Evolutionary conservation across 2,329 filamentous ascomycete species (phyloP).

Genomic region (Beauveria caledonica): DNA sequence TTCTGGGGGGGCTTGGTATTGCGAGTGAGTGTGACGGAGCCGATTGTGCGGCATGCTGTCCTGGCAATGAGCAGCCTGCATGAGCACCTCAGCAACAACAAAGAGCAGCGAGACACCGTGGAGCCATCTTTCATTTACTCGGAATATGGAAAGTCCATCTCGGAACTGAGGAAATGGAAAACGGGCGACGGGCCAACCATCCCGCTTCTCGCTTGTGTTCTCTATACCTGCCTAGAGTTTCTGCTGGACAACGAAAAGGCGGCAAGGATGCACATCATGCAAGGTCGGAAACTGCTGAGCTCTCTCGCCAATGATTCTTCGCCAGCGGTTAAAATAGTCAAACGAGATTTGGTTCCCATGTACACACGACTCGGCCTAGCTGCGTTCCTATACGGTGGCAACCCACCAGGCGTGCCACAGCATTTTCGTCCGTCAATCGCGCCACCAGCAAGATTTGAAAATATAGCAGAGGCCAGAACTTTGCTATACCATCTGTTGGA

Average conservation of each 20-base stretch:
- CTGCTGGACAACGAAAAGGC: slow-evolving; percentile 40
- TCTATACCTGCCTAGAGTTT: slow-evolving; percentile 48
- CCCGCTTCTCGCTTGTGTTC: slow-evolving; percentile 36
- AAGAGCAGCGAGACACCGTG: slow-evolving; percentile 11
- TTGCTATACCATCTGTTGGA: slow-evolving; percentile 32
- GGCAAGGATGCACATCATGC: slow-evolving; percentile 36
- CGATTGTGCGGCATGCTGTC: slow-evolving; percentile 40
- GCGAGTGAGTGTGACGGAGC: slow-evolving; percentile 35
- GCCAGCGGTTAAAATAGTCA: slow-evolving; percentile 29
- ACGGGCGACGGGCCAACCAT: slow-evolving; percentile 24
- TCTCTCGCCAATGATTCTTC: slow-evolving; percentile 22
- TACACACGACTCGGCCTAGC: slow-evolving; percentile 35
- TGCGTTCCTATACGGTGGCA: slow-evolving; percentile 32
- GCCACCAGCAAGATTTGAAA: slow-evolving; percentile 27
- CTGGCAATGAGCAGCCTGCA: slow-evolving; percentile 42
- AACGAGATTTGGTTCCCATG: slow-evolving; percentile 33
- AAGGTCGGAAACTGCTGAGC: slow-evolving; percentile 34
- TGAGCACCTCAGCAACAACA: slow-evolving; percentile 22
- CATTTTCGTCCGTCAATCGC: slow-evolving; percentile 24
- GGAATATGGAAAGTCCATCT: slow-evolving; percentile 42
- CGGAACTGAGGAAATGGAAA: slow-evolving; percentile 30
- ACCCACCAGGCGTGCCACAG: slow-evolving; percentile 27
- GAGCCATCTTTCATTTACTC: slow-evolving; percentile 18
- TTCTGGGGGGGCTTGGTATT: slow-evolving; percentile 39
- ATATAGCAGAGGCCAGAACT: slow-evolving; percentile 23